A percentile compares a stretch with the other conserved stretches of the same genome.
These are phyloP conservation scores for Centaurea solstitialis DNA, from an alignment of 129 eudicot species.

Conservation along the genomic window DNA sequence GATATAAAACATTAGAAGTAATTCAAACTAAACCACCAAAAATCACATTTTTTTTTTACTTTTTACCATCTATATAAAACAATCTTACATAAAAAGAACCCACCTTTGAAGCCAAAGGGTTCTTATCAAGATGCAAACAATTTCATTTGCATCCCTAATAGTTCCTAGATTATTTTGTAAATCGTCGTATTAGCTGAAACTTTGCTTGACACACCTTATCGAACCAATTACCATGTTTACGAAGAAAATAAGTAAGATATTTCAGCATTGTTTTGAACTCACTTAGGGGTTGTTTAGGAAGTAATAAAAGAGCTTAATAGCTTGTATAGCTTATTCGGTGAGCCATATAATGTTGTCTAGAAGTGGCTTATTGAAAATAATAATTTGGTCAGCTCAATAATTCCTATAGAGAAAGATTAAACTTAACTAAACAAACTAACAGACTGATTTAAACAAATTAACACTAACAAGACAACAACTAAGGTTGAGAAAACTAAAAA, in stretches of 20 bases:
- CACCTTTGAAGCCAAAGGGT: neutral
- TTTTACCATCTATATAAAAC: neutral
- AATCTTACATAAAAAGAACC: neutral
- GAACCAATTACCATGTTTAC: neutral
- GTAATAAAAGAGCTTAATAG: neutral
- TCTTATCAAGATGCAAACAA: neutral
- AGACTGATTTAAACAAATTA: too few species aligned
- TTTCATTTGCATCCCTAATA: neutral
- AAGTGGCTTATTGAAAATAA: neutral
- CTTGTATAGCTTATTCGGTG: neutral
- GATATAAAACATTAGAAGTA: neutral
- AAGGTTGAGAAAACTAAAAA: too few species aligned
- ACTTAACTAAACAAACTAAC: too few species aligned
- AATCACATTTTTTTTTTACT: neutral
- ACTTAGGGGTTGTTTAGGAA: neutral
- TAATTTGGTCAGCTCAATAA: neutral
- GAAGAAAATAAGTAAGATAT: neutral
- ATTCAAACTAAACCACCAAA: neutral
- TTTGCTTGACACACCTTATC: neutral
- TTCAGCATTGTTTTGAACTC: neutral
- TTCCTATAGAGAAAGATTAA: too few species aligned
- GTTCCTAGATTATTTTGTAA: neutral
- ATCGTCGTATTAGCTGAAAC: neutral
- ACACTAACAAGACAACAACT: too few species aligned
- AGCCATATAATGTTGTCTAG: neutral